Evolutionary conservation across 129 eudicot species (phyloP).

Genomic region (Flaveria bidentis): DNA sequence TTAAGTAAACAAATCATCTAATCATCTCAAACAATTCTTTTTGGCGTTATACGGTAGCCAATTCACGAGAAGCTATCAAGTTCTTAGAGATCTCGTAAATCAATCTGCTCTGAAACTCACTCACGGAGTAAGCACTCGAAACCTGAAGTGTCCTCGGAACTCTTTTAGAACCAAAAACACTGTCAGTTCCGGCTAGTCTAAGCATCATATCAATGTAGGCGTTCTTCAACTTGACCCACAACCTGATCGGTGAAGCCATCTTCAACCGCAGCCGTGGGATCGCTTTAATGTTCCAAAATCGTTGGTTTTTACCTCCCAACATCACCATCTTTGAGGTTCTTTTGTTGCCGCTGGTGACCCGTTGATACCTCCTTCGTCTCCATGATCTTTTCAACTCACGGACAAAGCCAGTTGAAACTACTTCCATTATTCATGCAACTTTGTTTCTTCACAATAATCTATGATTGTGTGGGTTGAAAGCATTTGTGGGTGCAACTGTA

Average conservation of each 20-base stretch:
- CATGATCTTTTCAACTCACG: conserved; percentile 28
- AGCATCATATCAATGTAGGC: conserved; percentile 65
- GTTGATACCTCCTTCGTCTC: conserved; percentile 42
- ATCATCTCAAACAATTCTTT: background rate
- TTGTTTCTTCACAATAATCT: background rate
- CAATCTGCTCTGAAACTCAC: conserved; percentile 59
- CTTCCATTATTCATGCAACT: conserved; percentile 36
- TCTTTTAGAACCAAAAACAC: conserved; percentile 37
- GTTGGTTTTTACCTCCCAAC: conserved; percentile 37
- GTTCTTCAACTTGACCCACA: conserved; percentile 55
- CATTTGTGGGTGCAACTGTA: conserved; percentile 5
- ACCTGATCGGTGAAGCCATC: conserved; percentile 46
- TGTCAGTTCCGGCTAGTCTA: conserved; percentile 26
- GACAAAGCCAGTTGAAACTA: conserved; percentile 26
- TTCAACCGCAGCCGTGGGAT: conserved; percentile 42
- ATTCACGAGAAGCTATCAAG: conserved; percentile 50
- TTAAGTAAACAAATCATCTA: background rate
- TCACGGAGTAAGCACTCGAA: conserved; percentile 31
- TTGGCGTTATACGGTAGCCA: conserved; percentile 28
- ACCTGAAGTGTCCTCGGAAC: conserved; percentile 36
- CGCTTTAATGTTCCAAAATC: conserved; percentile 52
- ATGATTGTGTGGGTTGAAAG: conserved; percentile 21
- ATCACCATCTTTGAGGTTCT: conserved; percentile 31
- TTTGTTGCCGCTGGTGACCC: conserved; percentile 21
- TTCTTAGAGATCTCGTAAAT: conserved; percentile 62